Evolutionary conservation across 805 yeast species (phyloP).

Genomic region (Lipomyces sp.): DNA sequence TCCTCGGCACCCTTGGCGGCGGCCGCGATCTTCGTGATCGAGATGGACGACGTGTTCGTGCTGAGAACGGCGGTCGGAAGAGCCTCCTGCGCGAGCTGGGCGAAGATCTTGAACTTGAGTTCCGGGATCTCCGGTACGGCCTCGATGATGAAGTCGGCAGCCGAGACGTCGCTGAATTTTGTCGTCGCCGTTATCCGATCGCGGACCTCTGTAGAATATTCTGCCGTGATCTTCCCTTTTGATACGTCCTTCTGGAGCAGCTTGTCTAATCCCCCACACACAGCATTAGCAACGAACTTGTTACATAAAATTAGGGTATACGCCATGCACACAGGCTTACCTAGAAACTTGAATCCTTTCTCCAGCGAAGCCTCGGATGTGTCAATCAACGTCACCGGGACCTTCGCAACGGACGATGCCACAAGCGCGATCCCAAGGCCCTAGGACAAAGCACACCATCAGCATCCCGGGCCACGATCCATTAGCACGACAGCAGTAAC

Average conservation of each 20-base stretch:
- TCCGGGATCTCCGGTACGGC: constrained; percentile 45
- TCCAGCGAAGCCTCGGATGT: constrained; percentile 36
- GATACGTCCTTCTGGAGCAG: constrained; percentile 40
- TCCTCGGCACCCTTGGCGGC: constrained; percentile 43
- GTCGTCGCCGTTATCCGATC: constrained; percentile 32
- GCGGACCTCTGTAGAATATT: constrained; percentile 35
- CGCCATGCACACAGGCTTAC: constrained; percentile 2
- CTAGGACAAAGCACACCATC: constrained; percentile 13
- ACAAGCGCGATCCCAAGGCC: constrained; percentile 46
- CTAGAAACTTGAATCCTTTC: constrained; percentile 38
- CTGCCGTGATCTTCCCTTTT: constrained; percentile 38
- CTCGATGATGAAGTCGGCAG: constrained; percentile 43
- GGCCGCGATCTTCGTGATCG: constrained; percentile 45
- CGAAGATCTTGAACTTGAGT: constrained; percentile 40
- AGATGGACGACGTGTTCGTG: constrained; percentile 45
- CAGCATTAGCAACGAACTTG: background rate
- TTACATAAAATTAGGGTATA: background rate
- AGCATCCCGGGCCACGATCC: background rate
- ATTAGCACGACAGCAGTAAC: background rate
- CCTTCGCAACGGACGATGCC: constrained; percentile 41
- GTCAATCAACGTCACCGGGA: constrained; percentile 40
- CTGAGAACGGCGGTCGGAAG: constrained; percentile 38
- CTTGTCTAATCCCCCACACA: constrained; percentile 31
- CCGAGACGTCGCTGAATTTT: constrained; percentile 31
- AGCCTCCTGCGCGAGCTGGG: constrained; percentile 37